phyloP scores from a whole-genome alignment of 2,329 filamentous ascomycete genomes.

The Lachnellula cervina region DNA sequence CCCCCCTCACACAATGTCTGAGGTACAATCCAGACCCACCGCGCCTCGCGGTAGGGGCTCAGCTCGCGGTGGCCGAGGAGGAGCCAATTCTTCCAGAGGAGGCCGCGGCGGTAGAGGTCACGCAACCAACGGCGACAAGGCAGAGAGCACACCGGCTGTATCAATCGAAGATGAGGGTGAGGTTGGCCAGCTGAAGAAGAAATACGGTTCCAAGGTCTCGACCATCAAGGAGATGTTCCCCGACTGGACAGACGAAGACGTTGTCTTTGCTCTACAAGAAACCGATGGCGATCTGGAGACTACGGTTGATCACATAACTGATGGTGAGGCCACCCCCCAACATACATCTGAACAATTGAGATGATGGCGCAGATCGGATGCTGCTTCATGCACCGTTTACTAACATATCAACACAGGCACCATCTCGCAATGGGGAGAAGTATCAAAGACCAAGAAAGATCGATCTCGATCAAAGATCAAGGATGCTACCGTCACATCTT shows the following conservation, averaged over 20 bases:
- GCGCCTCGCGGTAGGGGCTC: slow-evolving; percentile 86
- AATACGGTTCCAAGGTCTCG: slow-evolving; percentile 72
- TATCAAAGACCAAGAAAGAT: slow-evolving; percentile 75
- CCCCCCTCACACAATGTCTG: slow-evolving; percentile 64
- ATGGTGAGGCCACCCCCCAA: slow-evolving; percentile 50
- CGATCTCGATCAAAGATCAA: slow-evolving; percentile 67
- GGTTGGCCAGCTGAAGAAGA: slow-evolving; percentile 85
- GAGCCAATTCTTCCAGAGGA: slow-evolving; percentile 60
- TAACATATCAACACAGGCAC: slow-evolving; percentile 47
- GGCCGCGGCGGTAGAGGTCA: slow-evolving; percentile 63
- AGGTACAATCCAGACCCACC: slow-evolving; percentile 79
- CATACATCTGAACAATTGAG: not conserved
- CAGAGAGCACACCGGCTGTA: slow-evolving; percentile 52
- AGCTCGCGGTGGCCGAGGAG: slow-evolving; percentile 77
- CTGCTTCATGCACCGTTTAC: not conserved
- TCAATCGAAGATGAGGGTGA: slow-evolving; percentile 79
- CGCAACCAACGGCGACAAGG: slow-evolving; percentile 69
- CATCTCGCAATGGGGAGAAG: slow-evolving; percentile 79
- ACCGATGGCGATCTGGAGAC: slow-evolving; percentile 71
- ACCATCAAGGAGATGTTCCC: slow-evolving; percentile 90
- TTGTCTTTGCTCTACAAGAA: slow-evolving; percentile 89
- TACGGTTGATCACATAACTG: slow-evolving; percentile 72
- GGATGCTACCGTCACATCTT: slow-evolving; percentile 44
- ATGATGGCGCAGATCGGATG: slow-evolving; percentile 3
- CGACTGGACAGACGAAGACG: slow-evolving; percentile 91